Percentiles rank a stretch among this genome's conserved stretches.
Conservation (phyloP, 768 basidiomycete genomes). For the Trametes meyenii region DNA sequence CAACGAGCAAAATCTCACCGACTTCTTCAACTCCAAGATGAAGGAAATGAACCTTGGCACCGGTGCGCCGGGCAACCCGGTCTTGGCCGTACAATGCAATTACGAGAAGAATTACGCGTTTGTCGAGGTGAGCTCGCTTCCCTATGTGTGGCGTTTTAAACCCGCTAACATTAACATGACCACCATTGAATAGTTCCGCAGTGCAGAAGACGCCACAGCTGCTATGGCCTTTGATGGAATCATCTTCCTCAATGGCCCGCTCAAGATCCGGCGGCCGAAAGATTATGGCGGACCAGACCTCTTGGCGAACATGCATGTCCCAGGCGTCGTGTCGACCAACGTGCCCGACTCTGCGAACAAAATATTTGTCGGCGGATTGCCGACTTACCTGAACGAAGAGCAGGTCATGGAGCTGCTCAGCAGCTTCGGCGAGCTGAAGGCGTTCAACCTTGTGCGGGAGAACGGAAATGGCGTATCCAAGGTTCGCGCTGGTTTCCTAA, state of each 20-base stretch:
- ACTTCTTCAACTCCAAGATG: constrained; percentile 98
- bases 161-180: constrained; percentile 16
- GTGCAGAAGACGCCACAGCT: constrained; percentile 92
- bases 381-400: constrained; percentile 95
- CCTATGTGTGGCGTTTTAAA: not conserved
- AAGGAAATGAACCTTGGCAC: constrained; percentile 88
- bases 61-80: constrained; percentile 83
- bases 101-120: constrained; percentile 99
- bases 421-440: constrained; percentile 95
- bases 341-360: constrained; percentile 98
- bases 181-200: constrained; percentile 77
- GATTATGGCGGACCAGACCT: constrained; percentile 84
- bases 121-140: constrained; percentile 72
- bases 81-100: constrained; percentile 93
- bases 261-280: constrained; percentile 97
- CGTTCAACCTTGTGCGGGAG: constrained; percentile 98
- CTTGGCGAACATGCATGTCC: constrained; percentile 76
- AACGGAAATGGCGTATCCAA: constrained; percentile 87
- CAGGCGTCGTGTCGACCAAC: constrained; percentile 94
- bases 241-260: constrained; percentile 91
- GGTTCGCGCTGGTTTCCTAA: constrained; percentile 43
- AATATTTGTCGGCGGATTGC: constrained; percentile 95
- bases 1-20: constrained; percentile 87
- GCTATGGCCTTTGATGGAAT: constrained; percentile 98
- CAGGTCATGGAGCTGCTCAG: constrained; percentile 98